Conservation (phyloP, 2,329 filamentous ascomycete species). For the Magnaporthiopsis incrustans region DNA sequence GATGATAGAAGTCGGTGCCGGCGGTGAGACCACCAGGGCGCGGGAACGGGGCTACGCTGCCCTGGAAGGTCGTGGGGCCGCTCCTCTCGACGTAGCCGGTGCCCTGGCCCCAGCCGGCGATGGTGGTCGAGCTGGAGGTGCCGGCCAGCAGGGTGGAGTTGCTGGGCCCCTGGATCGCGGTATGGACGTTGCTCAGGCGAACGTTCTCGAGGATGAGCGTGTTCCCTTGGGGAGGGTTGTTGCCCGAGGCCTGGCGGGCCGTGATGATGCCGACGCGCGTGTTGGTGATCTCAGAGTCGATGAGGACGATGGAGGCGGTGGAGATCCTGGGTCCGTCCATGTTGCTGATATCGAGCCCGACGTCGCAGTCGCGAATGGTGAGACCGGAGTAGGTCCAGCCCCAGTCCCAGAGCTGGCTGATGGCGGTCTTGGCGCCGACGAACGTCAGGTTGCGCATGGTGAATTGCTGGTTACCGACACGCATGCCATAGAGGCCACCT, state of each 20-base stretch:
- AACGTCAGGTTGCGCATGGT: constrained; percentile 62
- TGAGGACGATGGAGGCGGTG: constrained; percentile 66
- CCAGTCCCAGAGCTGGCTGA: constrained; percentile 71
- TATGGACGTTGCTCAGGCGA: constrained; percentile 29
- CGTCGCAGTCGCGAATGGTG: constrained; percentile 51
- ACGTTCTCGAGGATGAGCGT: constrained; percentile 43
- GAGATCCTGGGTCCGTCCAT: constrained; percentile 36
- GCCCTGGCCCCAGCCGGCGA: constrained; percentile 61
- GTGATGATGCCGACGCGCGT: constrained; percentile 69
- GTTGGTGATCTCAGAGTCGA: constrained; percentile 64
- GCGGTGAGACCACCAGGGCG: constrained; percentile 49
- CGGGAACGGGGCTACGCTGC: constrained; percentile 32
- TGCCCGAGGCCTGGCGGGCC: constrained; percentile 31
- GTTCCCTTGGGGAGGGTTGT: constrained; percentile 30
- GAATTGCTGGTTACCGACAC: constrained; percentile 61
- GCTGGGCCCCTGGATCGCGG: constrained; percentile 37
- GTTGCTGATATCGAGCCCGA: constrained; percentile 59
- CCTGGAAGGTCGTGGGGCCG: constrained; percentile 36
- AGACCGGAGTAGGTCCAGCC: constrained; percentile 65
- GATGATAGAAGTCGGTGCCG: constrained; percentile 53
- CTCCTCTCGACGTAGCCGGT: constrained; percentile 45
- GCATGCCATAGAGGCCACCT: constrained; percentile 50
- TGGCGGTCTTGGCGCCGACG: constrained; percentile 55
- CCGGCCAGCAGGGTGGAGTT: constrained; percentile 45
- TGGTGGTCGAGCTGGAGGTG: constrained; percentile 36